These are phyloP conservation scores for Artomyces pyxidatus DNA, from an alignment of 768 basidiomycete species.

Conservation along the genomic window DNA sequence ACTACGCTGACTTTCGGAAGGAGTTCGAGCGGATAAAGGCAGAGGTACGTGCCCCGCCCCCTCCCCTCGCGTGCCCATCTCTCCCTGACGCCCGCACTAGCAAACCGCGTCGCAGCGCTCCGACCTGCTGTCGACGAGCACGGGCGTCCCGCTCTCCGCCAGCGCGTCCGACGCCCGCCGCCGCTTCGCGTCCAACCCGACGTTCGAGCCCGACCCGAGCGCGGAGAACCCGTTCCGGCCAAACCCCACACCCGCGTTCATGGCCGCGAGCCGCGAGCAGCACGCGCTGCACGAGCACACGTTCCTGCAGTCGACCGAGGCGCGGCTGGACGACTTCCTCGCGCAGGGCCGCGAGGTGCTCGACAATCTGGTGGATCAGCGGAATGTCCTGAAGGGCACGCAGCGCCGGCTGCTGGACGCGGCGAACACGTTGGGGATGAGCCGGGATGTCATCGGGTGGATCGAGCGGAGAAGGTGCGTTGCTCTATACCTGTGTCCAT, in stretches of 20 bases:
- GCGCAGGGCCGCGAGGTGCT: slow-evolving; percentile 88
- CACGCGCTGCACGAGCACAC: slow-evolving; percentile 84
- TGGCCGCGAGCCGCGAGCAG: slow-evolving; percentile 54
- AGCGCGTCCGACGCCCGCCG: slow-evolving; percentile 55
- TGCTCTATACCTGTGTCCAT: background rate
- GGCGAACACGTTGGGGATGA: slow-evolving; percentile 91
- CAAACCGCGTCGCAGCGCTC: slow-evolving; percentile 49
- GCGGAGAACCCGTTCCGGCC: slow-evolving; percentile 84
- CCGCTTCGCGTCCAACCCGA: slow-evolving; percentile 37
- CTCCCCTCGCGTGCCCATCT: background rate
- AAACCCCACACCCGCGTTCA: slow-evolving; percentile 41
- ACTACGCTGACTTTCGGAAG: slow-evolving; percentile 73
- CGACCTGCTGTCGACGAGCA: slow-evolving; percentile 49
- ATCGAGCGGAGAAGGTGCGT: slow-evolving; percentile 89
- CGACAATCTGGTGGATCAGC: slow-evolving; percentile 88
- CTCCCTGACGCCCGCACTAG: slow-evolving; percentile 28
- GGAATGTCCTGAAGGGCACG: slow-evolving; percentile 93
- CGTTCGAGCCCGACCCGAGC: slow-evolving; percentile 27
- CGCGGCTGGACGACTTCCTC: slow-evolving; percentile 81
- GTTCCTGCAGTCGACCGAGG: slow-evolving; percentile 79
- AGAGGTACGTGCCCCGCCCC: slow-evolving; percentile 30
- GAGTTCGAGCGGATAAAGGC: slow-evolving; percentile 78
- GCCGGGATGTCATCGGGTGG: slow-evolving; percentile 93
- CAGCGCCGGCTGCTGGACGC: slow-evolving; percentile 78
- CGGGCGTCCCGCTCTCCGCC: slow-evolving; percentile 17